These are phyloP conservation scores for Calonectria ilicicola DNA, from an alignment of 2,329 filamentous ascomycete genomes.

Conservation along the genomic window DNA sequence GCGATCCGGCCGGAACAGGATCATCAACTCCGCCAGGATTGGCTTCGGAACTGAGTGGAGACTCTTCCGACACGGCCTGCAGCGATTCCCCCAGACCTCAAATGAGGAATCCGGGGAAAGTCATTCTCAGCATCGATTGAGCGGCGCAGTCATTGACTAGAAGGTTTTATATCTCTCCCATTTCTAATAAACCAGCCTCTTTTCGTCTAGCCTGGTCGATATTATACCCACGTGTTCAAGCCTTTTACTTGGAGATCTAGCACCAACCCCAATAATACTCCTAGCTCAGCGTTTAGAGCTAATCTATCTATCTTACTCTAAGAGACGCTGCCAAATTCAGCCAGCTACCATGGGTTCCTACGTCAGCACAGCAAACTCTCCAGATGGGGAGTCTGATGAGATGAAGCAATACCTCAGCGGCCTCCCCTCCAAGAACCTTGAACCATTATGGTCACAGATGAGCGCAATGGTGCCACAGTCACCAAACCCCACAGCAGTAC, in stretches of 20 bases:
- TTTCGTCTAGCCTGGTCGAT: neutral
- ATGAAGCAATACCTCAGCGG: slow-evolving; percentile 45
- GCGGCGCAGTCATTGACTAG: neutral
- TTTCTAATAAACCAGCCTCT: neutral
- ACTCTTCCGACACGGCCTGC: neutral
- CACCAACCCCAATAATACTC: neutral
- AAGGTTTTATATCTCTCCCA: neutral
- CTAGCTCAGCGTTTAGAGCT: neutral
- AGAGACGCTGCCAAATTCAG: neutral
- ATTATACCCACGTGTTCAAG: neutral
- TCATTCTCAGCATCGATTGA: neutral
- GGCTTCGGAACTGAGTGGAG: neutral
- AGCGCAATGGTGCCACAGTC: slow-evolving; percentile 57
- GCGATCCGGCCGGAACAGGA: slow-evolving; percentile 38
- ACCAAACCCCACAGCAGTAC: slow-evolving; percentile 56
- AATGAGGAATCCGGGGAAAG: neutral
- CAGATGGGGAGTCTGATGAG: slow-evolving; percentile 32
- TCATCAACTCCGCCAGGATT: neutral
- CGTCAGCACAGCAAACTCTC: slow-evolving; percentile 12
- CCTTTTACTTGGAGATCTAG: neutral
- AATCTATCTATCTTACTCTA: too few species aligned
- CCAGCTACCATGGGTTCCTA: slow-evolving; percentile 27
- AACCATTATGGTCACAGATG: slow-evolving; percentile 64
- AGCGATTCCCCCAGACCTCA: neutral
- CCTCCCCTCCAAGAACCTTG: slow-evolving; percentile 47